Conservation (phyloP, 1,139 yeast species). For the Diutina scorzettiae region DNA sequence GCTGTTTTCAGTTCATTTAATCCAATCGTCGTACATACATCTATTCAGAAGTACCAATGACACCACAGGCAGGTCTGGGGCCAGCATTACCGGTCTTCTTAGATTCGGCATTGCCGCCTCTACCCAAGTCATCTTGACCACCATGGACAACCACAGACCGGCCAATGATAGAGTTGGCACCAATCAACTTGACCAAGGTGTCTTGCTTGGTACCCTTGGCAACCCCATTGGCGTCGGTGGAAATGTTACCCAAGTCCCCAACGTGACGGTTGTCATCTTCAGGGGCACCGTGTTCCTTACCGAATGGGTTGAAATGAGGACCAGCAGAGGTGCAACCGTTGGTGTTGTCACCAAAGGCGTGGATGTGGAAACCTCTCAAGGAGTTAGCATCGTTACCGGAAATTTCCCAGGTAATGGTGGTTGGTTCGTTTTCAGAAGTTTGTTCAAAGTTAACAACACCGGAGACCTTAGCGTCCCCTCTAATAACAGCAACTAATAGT, state of each 20-base stretch:
- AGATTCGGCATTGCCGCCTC: slow-evolving; percentile 91
- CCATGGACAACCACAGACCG: slow-evolving; percentile 95
- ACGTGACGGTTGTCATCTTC: slow-evolving; percentile 84
- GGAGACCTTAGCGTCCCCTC: slow-evolving; percentile 84
- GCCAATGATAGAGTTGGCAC: slow-evolving; percentile 79
- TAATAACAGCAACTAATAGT: slow-evolving; percentile 86
- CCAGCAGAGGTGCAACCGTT: slow-evolving; percentile 99
- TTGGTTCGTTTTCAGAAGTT: slow-evolving; percentile 62
- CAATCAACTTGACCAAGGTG: slow-evolving; percentile 62
- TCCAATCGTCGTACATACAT: background rate
- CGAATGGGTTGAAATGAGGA: slow-evolving; percentile 94
- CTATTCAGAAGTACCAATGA: slow-evolving; percentile 64
- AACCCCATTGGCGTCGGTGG: slow-evolving; percentile 75
- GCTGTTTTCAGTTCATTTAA: too few species aligned
- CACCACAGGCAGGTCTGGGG: slow-evolving; percentile 98
- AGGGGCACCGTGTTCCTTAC: slow-evolving; percentile 90
- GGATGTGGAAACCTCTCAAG: slow-evolving; percentile 93
- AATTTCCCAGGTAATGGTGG: slow-evolving; percentile 79
- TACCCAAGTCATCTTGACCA: slow-evolving; percentile 92
- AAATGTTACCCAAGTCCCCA: slow-evolving; percentile 93
- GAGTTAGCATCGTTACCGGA: slow-evolving; percentile 81
- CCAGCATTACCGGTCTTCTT: slow-evolving; percentile 98
- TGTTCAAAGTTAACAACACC: slow-evolving; percentile 87
- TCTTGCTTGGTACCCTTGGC: slow-evolving; percentile 87
- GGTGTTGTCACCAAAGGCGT: slow-evolving; percentile 97